These are phyloP conservation scores for Breviolum minutum DNA, from an alignment of 73 alveolate species.

Conservation along the genomic window DNA sequence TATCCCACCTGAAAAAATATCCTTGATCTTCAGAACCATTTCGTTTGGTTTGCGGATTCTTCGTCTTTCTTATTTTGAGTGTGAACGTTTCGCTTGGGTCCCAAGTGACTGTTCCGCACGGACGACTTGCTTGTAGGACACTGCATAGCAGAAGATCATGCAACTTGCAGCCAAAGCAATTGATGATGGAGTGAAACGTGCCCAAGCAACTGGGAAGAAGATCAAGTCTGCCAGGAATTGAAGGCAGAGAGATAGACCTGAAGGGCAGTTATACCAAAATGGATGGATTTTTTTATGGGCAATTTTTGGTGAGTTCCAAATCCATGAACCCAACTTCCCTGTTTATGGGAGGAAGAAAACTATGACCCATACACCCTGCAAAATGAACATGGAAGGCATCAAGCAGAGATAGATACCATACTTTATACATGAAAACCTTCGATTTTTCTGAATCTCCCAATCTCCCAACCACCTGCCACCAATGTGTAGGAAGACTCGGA, in stretches of 20 bases:
- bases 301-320: background rate
- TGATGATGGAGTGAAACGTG: conserved; percentile 1
- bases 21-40: no score
- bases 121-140: conserved; percentile 42
- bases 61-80: no score
- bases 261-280: no score
- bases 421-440: background rate
- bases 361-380: background rate
- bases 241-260: conserved; percentile 30
- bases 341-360: background rate
- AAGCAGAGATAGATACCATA: background rate
- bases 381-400: background rate
- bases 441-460: background rate
- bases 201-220: conserved; percentile 40
- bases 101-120: conserved; percentile 1
- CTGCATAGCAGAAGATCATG: conserved; percentile 41
- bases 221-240: conserved; percentile 26
- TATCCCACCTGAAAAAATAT: no score
- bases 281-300: background rate
- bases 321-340: background rate
- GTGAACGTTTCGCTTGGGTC: no score
- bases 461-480: conserved; percentile 16
- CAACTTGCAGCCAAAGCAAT: conserved; percentile 2
- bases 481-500: conserved; percentile 30
- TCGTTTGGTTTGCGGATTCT: no score